phyloP scores from a whole-genome alignment of 352 stramenopile genomes.

The Globisporangium nodosum region DNA sequence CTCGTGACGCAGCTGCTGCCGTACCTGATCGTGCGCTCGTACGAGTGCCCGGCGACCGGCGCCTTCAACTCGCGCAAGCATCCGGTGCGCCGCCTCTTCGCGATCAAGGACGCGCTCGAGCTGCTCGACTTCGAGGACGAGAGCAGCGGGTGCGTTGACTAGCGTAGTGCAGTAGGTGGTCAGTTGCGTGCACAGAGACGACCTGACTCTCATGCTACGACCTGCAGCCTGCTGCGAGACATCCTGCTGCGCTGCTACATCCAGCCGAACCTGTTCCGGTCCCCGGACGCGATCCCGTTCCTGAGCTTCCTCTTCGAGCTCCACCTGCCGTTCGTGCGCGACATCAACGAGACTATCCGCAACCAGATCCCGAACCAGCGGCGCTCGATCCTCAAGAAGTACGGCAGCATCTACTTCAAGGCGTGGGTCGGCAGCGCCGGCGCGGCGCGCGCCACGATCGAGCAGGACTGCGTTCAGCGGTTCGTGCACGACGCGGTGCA shows the following conservation, averaged over 20 bases:
- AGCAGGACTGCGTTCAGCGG: slow-evolving; percentile 80
- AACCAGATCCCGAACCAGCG: slow-evolving; percentile 84
- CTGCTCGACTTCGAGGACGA: slow-evolving; percentile 82
- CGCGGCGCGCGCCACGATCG: slow-evolving; percentile 55
- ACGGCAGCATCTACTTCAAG: slow-evolving; percentile 81
- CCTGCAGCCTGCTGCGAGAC: slow-evolving; percentile 48
- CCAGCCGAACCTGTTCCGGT: slow-evolving; percentile 79
- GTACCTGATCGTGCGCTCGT: slow-evolving; percentile 79
- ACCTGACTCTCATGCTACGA: not conserved
- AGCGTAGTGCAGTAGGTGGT: not conserved
- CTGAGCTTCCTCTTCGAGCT: slow-evolving; percentile 85
- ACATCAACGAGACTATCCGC: slow-evolving; percentile 86
- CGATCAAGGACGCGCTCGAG: slow-evolving; percentile 68
- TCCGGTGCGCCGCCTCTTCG: slow-evolving; percentile 66
- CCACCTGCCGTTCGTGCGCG: slow-evolving; percentile 73
- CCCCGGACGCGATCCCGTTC: slow-evolving; percentile 74
- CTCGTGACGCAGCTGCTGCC: slow-evolving; percentile 82
- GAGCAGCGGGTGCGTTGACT: slow-evolving; percentile 44
- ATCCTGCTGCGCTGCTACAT: slow-evolving; percentile 88
- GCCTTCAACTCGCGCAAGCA: slow-evolving; percentile 64
- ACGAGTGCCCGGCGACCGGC: slow-evolving; percentile 48
- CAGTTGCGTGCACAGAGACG: not conserved
- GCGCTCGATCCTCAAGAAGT: slow-evolving; percentile 78
- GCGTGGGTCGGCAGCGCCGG: slow-evolving; percentile 61
- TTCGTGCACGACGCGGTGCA: slow-evolving; percentile 75